These are phyloP conservation scores for Papiliotrema terrestris DNA, from an alignment of 1,284 basidiomycete genomes.

Conservation along the genomic window DNA sequence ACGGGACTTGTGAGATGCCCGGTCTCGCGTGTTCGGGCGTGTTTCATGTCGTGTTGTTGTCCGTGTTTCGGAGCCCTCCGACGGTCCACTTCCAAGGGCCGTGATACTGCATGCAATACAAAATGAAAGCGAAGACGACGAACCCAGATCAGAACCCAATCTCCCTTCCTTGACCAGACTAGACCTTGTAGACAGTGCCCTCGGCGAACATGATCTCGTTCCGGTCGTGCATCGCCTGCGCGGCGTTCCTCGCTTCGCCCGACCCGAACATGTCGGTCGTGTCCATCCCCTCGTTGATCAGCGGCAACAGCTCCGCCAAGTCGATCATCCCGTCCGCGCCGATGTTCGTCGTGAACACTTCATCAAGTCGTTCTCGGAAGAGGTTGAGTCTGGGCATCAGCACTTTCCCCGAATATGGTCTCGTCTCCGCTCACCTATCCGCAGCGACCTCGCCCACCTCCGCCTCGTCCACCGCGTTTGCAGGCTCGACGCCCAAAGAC, in stretches of 20 bases:
- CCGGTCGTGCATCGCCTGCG: constrained; percentile 71
- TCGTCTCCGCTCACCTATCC: constrained; percentile 24
- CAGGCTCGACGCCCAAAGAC: constrained; percentile 54
- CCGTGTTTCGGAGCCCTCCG: too few relatives aligned
- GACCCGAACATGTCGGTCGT: constrained; percentile 70
- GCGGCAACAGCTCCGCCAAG: constrained; percentile 65
- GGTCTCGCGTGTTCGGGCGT: too few relatives aligned
- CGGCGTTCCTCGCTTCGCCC: constrained; percentile 71
- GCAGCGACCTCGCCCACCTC: constrained; percentile 27
- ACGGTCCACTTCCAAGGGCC: too few relatives aligned
- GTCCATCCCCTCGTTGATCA: constrained; percentile 73
- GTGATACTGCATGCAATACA: too few relatives aligned
- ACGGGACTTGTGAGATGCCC: too few relatives aligned
- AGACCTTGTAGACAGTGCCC: constrained; percentile 59
- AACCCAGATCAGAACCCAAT: background rate
- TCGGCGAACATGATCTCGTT: constrained; percentile 87
- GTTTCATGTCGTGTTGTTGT: too few relatives aligned
- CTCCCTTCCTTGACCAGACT: constrained; percentile 5
- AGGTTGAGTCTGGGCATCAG: constrained; percentile 69
- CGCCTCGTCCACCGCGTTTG: constrained; percentile 16
- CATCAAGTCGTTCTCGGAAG: constrained; percentile 71
- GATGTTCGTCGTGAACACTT: constrained; percentile 64
- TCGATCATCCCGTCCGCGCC: constrained; percentile 69
- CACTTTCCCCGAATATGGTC: too few relatives aligned
- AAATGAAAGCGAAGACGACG: background rate